Evolutionary conservation across 352 stramenopile species (phyloP).

Genomic region (Plasmopara muralis): DNA sequence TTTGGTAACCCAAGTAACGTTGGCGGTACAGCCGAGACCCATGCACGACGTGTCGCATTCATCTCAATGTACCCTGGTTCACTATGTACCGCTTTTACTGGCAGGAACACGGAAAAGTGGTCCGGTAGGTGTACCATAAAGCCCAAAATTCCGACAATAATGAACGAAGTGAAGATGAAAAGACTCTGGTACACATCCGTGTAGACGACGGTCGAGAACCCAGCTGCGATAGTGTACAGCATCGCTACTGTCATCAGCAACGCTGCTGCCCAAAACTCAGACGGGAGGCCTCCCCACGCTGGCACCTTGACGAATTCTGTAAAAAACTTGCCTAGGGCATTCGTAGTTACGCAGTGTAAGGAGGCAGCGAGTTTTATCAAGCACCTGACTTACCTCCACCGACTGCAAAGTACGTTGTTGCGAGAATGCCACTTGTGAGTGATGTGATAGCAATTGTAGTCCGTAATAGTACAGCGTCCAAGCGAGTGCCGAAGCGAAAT

Average conservation of each 20-base stretch:
- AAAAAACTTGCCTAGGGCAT: slow-evolving; percentile 55
- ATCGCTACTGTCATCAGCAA: slow-evolving; percentile 63
- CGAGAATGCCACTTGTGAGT: slow-evolving; percentile 51
- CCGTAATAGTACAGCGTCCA: slow-evolving; percentile 48
- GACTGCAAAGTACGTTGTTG: slow-evolving; percentile 73
- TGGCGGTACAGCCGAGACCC: slow-evolving; percentile 39
- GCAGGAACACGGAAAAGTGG: slow-evolving; percentile 56
- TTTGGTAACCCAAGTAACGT: slow-evolving; percentile 30
- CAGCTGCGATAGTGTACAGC: slow-evolving; percentile 64
- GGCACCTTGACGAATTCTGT: slow-evolving; percentile 66
- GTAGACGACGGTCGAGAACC: slow-evolving; percentile 72
- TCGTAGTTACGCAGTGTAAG: neutral
- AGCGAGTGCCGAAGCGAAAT: slow-evolving; percentile 58
- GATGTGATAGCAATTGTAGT: slow-evolving; percentile 69
- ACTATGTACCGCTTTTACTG: slow-evolving; percentile 27
- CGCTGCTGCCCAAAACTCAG: slow-evolving; percentile 57
- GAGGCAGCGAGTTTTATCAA: neutral
- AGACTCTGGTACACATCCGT: slow-evolving; percentile 79
- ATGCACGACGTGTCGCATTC: slow-evolving; percentile 41
- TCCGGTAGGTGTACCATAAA: slow-evolving; percentile 47
- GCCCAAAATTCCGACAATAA: slow-evolving; percentile 53
- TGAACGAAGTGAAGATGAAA: slow-evolving; percentile 76
- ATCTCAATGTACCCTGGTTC: slow-evolving; percentile 38
- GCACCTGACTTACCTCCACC: slow-evolving; percentile 32
- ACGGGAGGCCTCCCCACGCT: slow-evolving; percentile 43